Evolutionary conservation across 208 protist species (phyloP).

Genomic region (Wallacemonas collosoma): DNA sequence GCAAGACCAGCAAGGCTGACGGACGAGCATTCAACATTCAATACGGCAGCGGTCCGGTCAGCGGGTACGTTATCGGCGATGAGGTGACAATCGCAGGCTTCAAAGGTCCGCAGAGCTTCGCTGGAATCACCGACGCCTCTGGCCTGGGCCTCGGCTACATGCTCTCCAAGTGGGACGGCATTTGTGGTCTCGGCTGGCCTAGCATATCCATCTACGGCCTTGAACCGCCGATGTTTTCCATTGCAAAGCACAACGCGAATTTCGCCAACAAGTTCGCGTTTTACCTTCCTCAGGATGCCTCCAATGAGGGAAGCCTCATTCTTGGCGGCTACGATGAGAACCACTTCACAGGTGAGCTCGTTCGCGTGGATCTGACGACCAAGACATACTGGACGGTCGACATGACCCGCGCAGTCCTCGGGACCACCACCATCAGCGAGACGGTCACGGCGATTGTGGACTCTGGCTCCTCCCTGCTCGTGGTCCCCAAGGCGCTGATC

Average conservation of each 20-base stretch:
- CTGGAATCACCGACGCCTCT: conserved; percentile 88
- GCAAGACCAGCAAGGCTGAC: conserved; percentile 82
- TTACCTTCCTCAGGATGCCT: conserved; percentile 59
- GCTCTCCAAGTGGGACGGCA: conserved; percentile 93
- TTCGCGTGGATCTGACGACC: conserved; percentile 83
- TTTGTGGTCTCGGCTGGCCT: conserved; percentile 61
- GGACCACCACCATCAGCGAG: conserved; percentile 41
- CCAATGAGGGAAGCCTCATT: conserved; percentile 63
- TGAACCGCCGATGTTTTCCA: conserved; percentile 70
- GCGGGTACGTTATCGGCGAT: conserved; percentile 91
- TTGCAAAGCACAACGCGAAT: conserved; percentile 37
- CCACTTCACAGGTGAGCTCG: conserved; percentile 77
- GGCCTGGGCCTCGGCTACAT: conserved; percentile 84
- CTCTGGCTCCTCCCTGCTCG: conserved; percentile 95
- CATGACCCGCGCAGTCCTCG: conserved; percentile 47
- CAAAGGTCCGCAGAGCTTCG: conserved; percentile 76
- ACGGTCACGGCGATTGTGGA: conserved; percentile 78
- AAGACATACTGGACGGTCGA: conserved; percentile 92
- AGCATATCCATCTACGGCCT: conserved; percentile 89
- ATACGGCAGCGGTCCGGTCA: conserved; percentile 94
- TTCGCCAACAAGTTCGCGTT: conserved; percentile 75
- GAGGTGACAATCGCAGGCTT: conserved; percentile 76
- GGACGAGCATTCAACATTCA: conserved; percentile 88
- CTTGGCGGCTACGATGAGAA: conserved; percentile 86
- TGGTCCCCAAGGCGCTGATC: conserved; percentile 71